Conservation (phyloP, 2,329 filamentous ascomycete species). For the Cordyceps cateniannulata region DNA sequence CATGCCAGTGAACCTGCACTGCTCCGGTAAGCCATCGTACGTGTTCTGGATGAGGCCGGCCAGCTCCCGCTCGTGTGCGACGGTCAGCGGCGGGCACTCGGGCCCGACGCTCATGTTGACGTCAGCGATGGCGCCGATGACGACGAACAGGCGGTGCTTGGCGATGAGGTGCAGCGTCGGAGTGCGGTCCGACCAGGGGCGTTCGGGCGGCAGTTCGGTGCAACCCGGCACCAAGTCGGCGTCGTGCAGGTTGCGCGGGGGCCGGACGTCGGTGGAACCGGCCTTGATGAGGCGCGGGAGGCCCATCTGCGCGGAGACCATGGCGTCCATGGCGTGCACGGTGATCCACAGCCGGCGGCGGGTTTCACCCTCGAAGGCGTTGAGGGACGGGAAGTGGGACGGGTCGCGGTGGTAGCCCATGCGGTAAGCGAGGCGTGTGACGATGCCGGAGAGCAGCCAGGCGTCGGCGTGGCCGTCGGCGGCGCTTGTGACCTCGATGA, state of each 20-base stretch:
- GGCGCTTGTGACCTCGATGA: conserved; percentile 24
- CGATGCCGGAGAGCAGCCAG: conserved; percentile 38
- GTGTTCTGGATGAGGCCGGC: neutral
- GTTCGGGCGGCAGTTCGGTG: conserved; percentile 13
- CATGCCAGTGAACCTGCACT: conserved; percentile 6
- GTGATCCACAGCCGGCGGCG: conserved; percentile 41
- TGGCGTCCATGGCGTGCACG: conserved; percentile 36
- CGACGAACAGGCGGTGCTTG: conserved; percentile 22
- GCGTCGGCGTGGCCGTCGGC: conserved; percentile 30
- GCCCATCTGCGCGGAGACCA: conserved; percentile 41
- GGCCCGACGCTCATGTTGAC: neutral
- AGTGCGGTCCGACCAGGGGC: conserved; percentile 17
- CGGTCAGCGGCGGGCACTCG: neutral
- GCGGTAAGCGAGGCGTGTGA: conserved; percentile 38
- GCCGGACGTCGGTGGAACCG: conserved; percentile 17
- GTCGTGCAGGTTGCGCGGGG: conserved; percentile 19
- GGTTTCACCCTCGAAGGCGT: conserved; percentile 41
- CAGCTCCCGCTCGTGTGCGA: neutral
- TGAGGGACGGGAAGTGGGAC: conserved; percentile 29
- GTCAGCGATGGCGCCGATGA: conserved; percentile 12
- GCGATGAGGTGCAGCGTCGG: conserved; percentile 22
- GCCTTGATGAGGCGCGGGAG: conserved; percentile 39
- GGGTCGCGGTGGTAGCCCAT: conserved; percentile 44
- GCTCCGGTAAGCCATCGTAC: conserved; percentile 1
- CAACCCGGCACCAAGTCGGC: conserved; percentile 16